Evolutionary conservation across 495 filamentous ascomycete species (phyloP).

Genomic region (Daldinia decipiens): DNA sequence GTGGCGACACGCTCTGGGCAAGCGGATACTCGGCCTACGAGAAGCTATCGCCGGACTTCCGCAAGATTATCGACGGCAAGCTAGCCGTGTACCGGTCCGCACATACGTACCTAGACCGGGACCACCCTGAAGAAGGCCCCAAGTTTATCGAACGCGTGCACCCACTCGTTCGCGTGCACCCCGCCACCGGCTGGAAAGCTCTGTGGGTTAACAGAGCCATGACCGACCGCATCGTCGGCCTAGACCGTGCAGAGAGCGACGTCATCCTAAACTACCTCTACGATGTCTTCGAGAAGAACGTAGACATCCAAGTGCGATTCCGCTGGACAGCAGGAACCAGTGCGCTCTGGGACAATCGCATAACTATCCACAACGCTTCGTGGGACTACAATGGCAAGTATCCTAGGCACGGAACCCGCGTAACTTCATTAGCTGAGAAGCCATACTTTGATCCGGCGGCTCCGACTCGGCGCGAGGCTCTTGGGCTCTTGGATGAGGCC

Average conservation of each 20-base stretch:
- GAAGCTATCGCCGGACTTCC: slow-evolving; percentile 75
- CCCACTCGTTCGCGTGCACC: slow-evolving; percentile 75
- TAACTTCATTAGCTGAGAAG: slow-evolving; percentile 74
- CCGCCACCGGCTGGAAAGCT: slow-evolving; percentile 75
- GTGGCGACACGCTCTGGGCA: slow-evolving; percentile 79
- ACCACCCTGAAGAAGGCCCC: slow-evolving; percentile 68
- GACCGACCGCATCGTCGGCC: slow-evolving; percentile 70
- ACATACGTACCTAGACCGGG: slow-evolving; percentile 73
- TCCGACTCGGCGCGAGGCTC: slow-evolving; percentile 66
- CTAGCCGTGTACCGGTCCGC: slow-evolving; percentile 73
- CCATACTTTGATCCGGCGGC: slow-evolving; percentile 68
- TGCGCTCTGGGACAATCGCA: slow-evolving; percentile 74
- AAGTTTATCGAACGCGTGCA: slow-evolving; percentile 72
- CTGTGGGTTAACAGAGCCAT: slow-evolving; percentile 75
- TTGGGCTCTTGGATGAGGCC: slow-evolving; percentile 60
- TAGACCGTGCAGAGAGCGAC: slow-evolving; percentile 73
- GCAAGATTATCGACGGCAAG: slow-evolving; percentile 75
- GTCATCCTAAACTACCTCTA: slow-evolving; percentile 73
- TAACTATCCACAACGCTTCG: slow-evolving; percentile 73
- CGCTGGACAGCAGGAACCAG: slow-evolving; percentile 70
- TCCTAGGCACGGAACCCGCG: slow-evolving; percentile 69
- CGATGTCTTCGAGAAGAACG: slow-evolving; percentile 71
- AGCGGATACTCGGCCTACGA: slow-evolving; percentile 76
- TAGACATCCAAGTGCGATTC: slow-evolving; percentile 75
- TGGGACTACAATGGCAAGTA: slow-evolving; percentile 74